These are phyloP conservation scores for Silene coronaria DNA, from an alignment of 179 eudicot species.

Conservation along the genomic window DNA sequence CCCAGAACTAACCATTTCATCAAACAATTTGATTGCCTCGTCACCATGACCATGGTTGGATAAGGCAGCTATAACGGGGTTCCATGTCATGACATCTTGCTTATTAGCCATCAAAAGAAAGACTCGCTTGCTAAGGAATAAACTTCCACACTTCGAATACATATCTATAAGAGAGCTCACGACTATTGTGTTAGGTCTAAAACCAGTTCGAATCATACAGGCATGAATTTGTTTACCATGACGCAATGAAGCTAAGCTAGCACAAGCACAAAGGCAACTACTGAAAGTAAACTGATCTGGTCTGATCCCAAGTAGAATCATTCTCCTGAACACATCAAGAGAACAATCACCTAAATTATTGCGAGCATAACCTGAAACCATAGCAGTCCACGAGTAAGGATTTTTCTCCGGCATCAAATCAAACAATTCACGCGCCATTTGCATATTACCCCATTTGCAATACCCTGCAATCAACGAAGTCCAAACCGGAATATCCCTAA, in stretches of 20 bases:
- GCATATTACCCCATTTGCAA: slow-evolving; percentile 58
- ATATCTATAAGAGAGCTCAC: slow-evolving; percentile 70
- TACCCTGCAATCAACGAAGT: slow-evolving; percentile 68
- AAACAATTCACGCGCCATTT: slow-evolving; percentile 49
- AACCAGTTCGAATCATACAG: slow-evolving; percentile 37
- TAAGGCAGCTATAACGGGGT: slow-evolving; percentile 63
- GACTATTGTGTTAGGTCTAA: slow-evolving; percentile 52
- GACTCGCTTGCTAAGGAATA: slow-evolving; percentile 42
- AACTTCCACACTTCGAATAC: slow-evolving; percentile 71
- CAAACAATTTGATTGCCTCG: slow-evolving; percentile 40
- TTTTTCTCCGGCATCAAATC: slow-evolving; percentile 61
- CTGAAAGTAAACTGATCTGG: slow-evolving; percentile 71
- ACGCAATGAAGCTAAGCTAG: slow-evolving; percentile 42
- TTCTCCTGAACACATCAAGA: slow-evolving; percentile 43
- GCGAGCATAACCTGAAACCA: slow-evolving; percentile 63
- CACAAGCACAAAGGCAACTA: slow-evolving; percentile 65
- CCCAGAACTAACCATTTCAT: slow-evolving; percentile 45
- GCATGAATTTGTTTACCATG: slow-evolving; percentile 72
- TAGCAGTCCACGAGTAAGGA: slow-evolving; percentile 61
- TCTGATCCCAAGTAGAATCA: slow-evolving; percentile 38
- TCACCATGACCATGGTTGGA: slow-evolving; percentile 67
- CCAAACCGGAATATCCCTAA: slow-evolving; percentile 59
- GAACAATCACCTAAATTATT: slow-evolving; percentile 42
- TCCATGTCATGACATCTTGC: slow-evolving; percentile 54
- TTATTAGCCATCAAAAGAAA: slow-evolving; percentile 42